These are phyloP conservation scores for Bremia lactucae DNA, from an alignment of 352 stramenopile species.

Conservation along the genomic window DNA sequence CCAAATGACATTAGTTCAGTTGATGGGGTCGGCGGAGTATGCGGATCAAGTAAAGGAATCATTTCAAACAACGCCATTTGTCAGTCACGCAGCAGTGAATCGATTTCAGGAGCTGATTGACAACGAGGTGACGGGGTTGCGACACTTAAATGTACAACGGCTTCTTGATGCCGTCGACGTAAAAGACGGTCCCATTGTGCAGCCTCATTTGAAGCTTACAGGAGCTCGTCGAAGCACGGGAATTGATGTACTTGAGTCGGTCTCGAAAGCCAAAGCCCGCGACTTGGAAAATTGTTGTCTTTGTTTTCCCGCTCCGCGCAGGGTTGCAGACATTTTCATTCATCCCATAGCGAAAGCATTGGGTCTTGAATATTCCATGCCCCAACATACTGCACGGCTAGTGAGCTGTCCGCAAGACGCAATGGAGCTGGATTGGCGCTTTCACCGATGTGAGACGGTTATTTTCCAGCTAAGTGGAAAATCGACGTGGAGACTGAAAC, in stretches of 20 bases:
- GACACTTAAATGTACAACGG: conserved; percentile 12
- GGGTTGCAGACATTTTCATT: conserved; percentile 13
- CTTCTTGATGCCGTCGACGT: conserved; percentile 18
- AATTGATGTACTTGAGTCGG: conserved; percentile 3
- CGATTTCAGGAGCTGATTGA: conserved; percentile 27
- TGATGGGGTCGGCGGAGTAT: conserved; percentile 24
- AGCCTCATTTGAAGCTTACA: conserved; percentile 2
- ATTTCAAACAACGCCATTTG: conserved; percentile 12
- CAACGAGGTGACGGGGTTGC: conserved; percentile 17
- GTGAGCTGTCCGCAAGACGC: conserved; percentile 8
- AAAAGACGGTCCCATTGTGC: conserved; percentile 4
- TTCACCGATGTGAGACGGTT: conserved; percentile 26
- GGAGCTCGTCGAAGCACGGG: conserved; percentile 3
- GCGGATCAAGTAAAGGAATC: conserved; percentile 14
- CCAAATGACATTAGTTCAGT: conserved; percentile 11
- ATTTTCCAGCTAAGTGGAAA: conserved; percentile 32
- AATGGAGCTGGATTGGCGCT: conserved; percentile 29
- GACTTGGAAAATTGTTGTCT: conserved; percentile 13
- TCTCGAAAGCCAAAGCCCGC: conserved; percentile 9
- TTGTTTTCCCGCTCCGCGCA: conserved; percentile 17
- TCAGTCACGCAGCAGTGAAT: conserved; percentile 11
- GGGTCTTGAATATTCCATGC: conserved; percentile 15
- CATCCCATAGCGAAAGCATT: conserved; percentile 19
- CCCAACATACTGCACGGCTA: conserved; percentile 7
- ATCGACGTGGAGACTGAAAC: conserved; percentile 18